phyloP scores from a whole-genome alignment of 2,329 filamentous ascomycete genomes.

The Calonectria honghensis region DNA sequence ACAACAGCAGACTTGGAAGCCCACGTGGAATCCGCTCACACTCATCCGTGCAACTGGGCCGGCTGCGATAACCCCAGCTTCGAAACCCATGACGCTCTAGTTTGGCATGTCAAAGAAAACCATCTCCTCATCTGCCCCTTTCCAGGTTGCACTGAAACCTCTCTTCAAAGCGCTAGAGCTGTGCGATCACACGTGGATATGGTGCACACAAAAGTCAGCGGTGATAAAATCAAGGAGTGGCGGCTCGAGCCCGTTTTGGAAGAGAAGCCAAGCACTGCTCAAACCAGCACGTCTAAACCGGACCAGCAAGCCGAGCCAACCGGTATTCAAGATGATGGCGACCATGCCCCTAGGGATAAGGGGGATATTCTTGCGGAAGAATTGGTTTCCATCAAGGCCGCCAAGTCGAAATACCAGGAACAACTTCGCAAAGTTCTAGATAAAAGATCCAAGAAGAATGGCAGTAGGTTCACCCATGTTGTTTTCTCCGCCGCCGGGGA shows the following conservation, averaged over 20 bases:
- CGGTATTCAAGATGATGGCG: not conserved
- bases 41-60: conserved; percentile 64
- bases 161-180: conserved; percentile 59
- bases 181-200: conserved; percentile 62
- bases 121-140: conserved; percentile 66
- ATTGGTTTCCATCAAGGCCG: conserved; percentile 52
- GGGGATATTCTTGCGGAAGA: conserved; percentile 26
- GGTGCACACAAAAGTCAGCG: conserved; percentile 56
- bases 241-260: conserved; percentile 43
- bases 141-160: conserved; percentile 61
- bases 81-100: conserved; percentile 60
- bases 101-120: conserved; percentile 66
- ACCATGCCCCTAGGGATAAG: not conserved
- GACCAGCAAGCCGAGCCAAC: conserved; percentile 38
- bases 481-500: not conserved
- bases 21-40: conserved; percentile 55
- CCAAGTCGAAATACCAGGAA: conserved; percentile 61
- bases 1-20: conserved; percentile 50
- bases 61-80: conserved; percentile 62
- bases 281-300: not conserved
- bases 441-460: conserved; percentile 58
- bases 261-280: not conserved
- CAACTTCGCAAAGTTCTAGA: conserved; percentile 60
- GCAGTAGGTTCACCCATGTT: conserved; percentile 46
- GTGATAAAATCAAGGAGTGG: conserved; percentile 53